Evolutionary conservation across 140 eudicot genomes (phyloP).

Genomic region (Bidens hawaiensis): DNA sequence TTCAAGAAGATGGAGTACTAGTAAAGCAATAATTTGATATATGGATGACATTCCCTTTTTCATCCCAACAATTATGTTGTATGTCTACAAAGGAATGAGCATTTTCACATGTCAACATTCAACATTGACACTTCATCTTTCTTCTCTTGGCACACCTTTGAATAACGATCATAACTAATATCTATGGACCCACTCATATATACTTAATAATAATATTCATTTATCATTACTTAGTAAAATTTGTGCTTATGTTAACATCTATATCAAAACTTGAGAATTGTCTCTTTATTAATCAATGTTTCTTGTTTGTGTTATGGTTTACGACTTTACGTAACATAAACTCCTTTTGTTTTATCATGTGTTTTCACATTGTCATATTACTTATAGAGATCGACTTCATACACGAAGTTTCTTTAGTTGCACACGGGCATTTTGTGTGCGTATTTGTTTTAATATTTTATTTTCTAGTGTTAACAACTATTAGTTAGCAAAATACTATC

Average conservation of each 20-base stretch:
- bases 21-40: slow-evolving; percentile 14
- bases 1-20: slow-evolving; percentile 8
- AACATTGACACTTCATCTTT: slow-evolving; percentile 26
- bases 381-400: background rate
- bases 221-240: background rate
- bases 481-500: background rate
- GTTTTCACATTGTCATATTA: background rate
- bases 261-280: no score
- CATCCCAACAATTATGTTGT: slow-evolving; percentile 31
- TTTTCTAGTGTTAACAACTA: background rate
- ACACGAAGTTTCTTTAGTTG: background rate
- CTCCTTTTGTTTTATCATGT: background rate
- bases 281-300: no score
- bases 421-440: background rate
- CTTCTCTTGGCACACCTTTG: slow-evolving; percentile 13
- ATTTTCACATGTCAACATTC: slow-evolving; percentile 31
- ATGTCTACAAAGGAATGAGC: slow-evolving; percentile 25
- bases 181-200: slow-evolving; percentile 21
- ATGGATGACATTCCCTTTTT: slow-evolving; percentile 20
- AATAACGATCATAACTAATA: slow-evolving; percentile 18
- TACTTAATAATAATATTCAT: background rate
- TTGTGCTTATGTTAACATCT: background rate
- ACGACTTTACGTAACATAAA: background rate
- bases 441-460: background rate
- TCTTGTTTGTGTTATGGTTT: background rate